Evolutionary conservation across 345 rosid species (phyloP).

Genomic region (Heritiera littoralis): DNA sequence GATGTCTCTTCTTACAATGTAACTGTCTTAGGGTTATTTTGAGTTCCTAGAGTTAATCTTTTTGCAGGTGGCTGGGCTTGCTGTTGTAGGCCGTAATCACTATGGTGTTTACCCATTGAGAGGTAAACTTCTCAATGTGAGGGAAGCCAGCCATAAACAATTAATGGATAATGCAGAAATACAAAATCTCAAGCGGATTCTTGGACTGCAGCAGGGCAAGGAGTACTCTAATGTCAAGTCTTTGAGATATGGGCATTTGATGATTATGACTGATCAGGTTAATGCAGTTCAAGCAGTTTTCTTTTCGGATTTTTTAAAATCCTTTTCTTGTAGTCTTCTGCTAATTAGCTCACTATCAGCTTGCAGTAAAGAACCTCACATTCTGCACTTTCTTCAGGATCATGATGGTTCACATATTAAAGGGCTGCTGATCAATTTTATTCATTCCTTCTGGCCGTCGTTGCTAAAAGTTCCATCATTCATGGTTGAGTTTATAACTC

Average conservation of each 20-base stretch:
- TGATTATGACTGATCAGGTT: conserved; percentile 99
- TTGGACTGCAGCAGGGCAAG: conserved; percentile 85
- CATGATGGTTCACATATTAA: conserved; percentile 98
- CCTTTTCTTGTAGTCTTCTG: background rate
- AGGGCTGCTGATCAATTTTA: conserved; percentile 87
- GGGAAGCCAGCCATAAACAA: conserved; percentile 89
- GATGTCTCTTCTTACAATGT: background rate
- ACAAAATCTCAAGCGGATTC: conserved; percentile 82
- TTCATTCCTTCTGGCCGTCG: conserved; percentile 97
- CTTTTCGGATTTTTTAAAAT: background rate
- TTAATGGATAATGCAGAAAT: conserved; percentile 86
- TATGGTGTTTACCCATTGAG: conserved; percentile 94
- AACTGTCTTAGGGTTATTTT: background rate
- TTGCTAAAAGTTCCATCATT: conserved; percentile 82
- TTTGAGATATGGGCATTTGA: conserved; percentile 96
- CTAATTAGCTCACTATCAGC: background rate
- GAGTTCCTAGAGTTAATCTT: conserved; percentile 13
- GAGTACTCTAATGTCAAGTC: conserved; percentile 69
- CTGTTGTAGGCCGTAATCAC: conserved; percentile 59
- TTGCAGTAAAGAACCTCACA: background rate
- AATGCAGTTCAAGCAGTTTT: background rate
- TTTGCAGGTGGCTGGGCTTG: conserved; percentile 72
- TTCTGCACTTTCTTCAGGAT: conserved; percentile 52
- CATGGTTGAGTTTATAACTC: conserved; percentile 92
- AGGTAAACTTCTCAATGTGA: conserved; percentile 89